Evolutionary conservation across 129 eudicot species (phyloP), one percentile per base, ranked within the genome.

Genomic region (Lonicera japonica): DNA sequence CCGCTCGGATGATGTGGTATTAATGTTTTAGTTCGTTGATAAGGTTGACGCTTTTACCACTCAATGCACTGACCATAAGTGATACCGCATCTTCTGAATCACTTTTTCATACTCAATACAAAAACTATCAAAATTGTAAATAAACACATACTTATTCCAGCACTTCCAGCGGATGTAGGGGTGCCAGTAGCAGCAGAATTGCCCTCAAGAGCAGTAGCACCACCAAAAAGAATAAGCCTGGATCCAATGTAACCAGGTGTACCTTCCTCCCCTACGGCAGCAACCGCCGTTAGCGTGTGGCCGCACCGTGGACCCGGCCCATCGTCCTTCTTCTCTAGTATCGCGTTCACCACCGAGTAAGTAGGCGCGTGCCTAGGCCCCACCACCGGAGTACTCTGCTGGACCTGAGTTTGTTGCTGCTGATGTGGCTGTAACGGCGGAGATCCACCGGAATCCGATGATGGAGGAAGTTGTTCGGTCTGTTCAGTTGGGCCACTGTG

Each of bases 231-330:
- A 64, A 92, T 87, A 64, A 92, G 73, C 75, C 98, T 87, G 1
- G 98, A 95, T 0, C 96, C 96, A 62, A 92, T 85, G 56, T 87
- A 87, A 45, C 78, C 77, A 1, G 88, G 76, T 9, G 67, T 71
- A 8, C 98, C 98, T 71, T 92, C 98, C 69, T 92, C 98, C 57
- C 98, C 98, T 34, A 92, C 86, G 0, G 98, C 86, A 0, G 98
- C 88, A 54, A 92, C 98, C 5, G 98, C 88, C 25, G 98, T 92
- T 66, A 92, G 62, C 24, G 98, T 92, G 60, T 92, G 96, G n/a
- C 98, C 98, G 61, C 98, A 92, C 65, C 98, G 58, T 46, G 98
- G 96, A 9, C 98, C 98, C 34, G 98, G 91, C 0, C 98, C 98
- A 54, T 92, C 98, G 61, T 85, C 96, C 64, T 85, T 80, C 85